Conservation (phyloP, 1,139 yeast species). For the Petasospora rhodanensis region DNA sequence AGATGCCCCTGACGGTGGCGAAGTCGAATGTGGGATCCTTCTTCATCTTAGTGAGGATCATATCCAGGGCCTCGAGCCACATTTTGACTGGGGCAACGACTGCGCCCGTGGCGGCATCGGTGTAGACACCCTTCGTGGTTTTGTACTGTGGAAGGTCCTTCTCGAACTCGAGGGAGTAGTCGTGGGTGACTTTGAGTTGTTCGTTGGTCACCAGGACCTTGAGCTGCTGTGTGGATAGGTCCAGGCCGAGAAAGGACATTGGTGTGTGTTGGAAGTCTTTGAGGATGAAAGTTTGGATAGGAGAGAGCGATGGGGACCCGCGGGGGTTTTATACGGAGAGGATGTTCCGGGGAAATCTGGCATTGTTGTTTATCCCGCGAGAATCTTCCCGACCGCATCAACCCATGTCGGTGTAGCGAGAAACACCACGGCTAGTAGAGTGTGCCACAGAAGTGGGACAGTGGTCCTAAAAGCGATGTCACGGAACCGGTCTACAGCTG, state of each 20-base stretch:
- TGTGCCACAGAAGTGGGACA: too few species aligned
- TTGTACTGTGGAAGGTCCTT: slow-evolving; percentile 53
- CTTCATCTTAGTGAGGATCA: slow-evolving; percentile 53
- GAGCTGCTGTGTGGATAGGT: slow-evolving; percentile 85
- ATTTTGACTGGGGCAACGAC: slow-evolving; percentile 75
- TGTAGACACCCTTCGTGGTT: slow-evolving; percentile 67
- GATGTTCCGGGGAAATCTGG: too few species aligned
- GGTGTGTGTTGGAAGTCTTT: too few species aligned
- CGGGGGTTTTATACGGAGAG: too few species aligned
- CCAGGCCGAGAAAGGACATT: slow-evolving; percentile 57
- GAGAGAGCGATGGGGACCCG: too few species aligned
- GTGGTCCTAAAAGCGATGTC: too few species aligned
- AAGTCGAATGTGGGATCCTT: slow-evolving; percentile 49
- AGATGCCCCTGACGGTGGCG: slow-evolving; percentile 56
- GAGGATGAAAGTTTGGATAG: too few species aligned
- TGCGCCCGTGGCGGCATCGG: slow-evolving; percentile 47
- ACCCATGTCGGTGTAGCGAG: too few species aligned
- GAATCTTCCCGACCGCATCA: too few species aligned
- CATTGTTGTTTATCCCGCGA: too few species aligned
- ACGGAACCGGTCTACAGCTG: too few species aligned
- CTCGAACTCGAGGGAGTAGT: slow-evolving; percentile 72
- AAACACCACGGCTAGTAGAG: too few species aligned
- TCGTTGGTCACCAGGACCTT: slow-evolving; percentile 67
- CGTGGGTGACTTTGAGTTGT: slow-evolving; percentile 46
- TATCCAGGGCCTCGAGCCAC: slow-evolving; percentile 86